Base-by-base conservation (phyloP, 1,284 basidiomycete genomes). In the Hemileia vastatrix region DNA sequence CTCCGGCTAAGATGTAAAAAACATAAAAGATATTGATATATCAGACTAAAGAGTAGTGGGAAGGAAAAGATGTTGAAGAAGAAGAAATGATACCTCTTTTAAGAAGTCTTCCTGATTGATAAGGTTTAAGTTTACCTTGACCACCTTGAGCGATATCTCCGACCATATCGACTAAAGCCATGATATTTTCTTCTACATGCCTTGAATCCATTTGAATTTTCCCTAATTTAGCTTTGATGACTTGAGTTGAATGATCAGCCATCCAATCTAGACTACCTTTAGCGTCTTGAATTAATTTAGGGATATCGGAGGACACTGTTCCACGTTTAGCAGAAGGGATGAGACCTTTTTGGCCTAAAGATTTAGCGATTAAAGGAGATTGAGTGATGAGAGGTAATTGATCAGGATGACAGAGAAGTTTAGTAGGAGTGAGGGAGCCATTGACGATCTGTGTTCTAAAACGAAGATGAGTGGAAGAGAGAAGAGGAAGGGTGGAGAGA, bases 281-380 rank as follows among this genome's bases (percentile, higher is more conserved):
- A 27, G 94, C 82, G 64, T 85, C 84, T 68, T 83, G 81, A 64
- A 98, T 86, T 64, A 87, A 90, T 13, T 84, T 83, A 13, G 80
- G 84, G 62, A 95, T 81, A 64, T 94, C 88, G 58, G 90, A 86
- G 0, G 88, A 89, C 6, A 97, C 94, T 0, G 93, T 95, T 2
- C 94, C 94, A 67, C 94, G 83, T 77, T 93, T 86, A 66, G 87
- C 87, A 6, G 88, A 89, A 13, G 94, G 94, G 91, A 98, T 97
- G 57, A 98, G 78, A 66, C 93, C 93, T 65, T 90, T 85, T 47
- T 91, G 93, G 72, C 94, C 95, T 24, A 98, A 81, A 64, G 90
- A 83, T 68, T 93, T 85, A 33, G 92, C 93, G 5, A 97, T 81
- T 69, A 83, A 83, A 11, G 86, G 84, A 23, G 87, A 85, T 51